A percentile compares a stretch with the other conserved stretches of the same genome.
Conservation (phyloP, 169 alveolate species). For the Eimeria necatrix region DNA sequence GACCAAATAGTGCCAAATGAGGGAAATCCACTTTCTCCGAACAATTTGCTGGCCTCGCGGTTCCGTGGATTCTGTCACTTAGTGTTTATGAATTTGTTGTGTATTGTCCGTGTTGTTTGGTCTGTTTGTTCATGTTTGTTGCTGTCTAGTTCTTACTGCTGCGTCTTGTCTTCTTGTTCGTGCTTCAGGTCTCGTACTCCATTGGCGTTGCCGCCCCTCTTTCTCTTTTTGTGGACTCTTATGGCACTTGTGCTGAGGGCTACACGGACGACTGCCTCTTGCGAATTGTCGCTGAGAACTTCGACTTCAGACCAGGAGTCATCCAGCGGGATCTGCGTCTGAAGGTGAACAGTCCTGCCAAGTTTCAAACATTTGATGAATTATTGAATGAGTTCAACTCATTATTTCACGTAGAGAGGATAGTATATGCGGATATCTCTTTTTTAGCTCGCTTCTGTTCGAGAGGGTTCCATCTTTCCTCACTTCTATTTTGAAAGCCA, state of each 20-base stretch:
- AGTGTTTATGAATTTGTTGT: neutral
- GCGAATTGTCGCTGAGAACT: conserved; percentile 94
- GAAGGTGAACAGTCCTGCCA: neutral
- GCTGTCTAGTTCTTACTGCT: too few species aligned
- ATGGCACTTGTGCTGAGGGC: conserved; percentile 92
- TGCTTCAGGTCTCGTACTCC: conserved; percentile 93
- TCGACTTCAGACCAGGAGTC: conserved; percentile 98
- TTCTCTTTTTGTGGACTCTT: conserved; percentile 97
- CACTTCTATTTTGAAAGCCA: neutral
- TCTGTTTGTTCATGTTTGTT: neutral
- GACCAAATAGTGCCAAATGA: too few species aligned
- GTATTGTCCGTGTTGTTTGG: neutral
- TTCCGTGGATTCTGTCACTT: neutral
- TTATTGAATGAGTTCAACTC: neutral
- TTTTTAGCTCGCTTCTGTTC: neutral
- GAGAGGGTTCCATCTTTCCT: neutral
- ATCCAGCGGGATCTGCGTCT: conserved; percentile 96
- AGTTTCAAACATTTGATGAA: neutral
- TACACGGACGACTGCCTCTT: conserved; percentile 94
- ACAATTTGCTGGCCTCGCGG: neutral
- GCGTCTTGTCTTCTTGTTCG: conserved; percentile 76
- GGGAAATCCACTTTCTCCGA: neutral
- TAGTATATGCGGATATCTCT: neutral
- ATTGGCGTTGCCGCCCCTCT: conserved; percentile 98
- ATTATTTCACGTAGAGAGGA: neutral